Evolutionary conservation across 345 rosid genomes (phyloP), one percentile per base, ranked within the genome.

Genomic region (Boechera stricta): DNA sequence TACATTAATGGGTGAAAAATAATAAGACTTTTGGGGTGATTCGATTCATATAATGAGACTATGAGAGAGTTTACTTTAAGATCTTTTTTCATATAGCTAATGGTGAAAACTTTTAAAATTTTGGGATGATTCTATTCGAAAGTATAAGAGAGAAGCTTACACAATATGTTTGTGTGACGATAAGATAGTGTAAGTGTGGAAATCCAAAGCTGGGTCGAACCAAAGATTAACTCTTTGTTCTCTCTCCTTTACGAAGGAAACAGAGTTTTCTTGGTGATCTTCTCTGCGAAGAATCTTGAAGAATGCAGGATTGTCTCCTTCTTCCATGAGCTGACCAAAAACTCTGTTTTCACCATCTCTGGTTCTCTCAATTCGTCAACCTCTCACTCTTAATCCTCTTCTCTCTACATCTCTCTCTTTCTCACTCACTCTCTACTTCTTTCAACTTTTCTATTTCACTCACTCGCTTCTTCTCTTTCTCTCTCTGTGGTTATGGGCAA

Each of bases 161-260:
- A 86, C 90, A 82, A 86, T 76, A 29, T 86, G 90, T 42, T n/a
- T 77, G 68, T 90, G 98, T 83, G 88, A 85, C 98, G 95, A 94
- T 32, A 78, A 63, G 39, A 94, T 83, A 38, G 85, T 4, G 86
- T 92, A 92, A 55, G 80, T 80, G 80, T 94, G 98, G 77, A 77
- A 94, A 29, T 84, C 97, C 18, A 78, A 80, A 5, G 97, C 38
- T 0, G 98, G 98, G 62, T 94, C 97, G 72, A 94, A 92, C 98
- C 98, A 94, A 6, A 94, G 90, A 82, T 94, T 91, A 42, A 94
- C 82, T 56, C 97, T 87, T 79, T 94, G 97, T 67, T 92, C 98
- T 59, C 89, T 92, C 94, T 38, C 97, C 98, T 81, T 94, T 90
- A 4, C 98, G 24, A 21, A 21, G 24, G 24, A 21, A 21, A 21